These are phyloP conservation scores for Ustulina deusta DNA, from an alignment of 2,329 filamentous ascomycete species.

Conservation along the genomic window DNA sequence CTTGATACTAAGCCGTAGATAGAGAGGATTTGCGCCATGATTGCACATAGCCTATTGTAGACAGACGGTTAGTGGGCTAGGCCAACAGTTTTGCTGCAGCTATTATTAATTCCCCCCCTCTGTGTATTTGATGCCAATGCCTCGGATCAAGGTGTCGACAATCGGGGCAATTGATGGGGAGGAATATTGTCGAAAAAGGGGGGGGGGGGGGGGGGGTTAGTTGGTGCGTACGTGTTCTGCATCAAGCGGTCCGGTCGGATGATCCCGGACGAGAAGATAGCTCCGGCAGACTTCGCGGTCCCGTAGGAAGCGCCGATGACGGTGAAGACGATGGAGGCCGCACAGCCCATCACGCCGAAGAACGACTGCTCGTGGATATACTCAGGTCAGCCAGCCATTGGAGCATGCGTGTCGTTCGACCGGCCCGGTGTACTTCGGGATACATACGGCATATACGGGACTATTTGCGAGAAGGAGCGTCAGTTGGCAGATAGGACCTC, in stretches of 20 bases:
- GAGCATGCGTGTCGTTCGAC: neutral
- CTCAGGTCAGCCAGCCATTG: neutral
- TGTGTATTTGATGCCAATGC: neutral
- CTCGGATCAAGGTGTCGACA: neutral
- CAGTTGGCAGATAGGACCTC: conserved; percentile 8
- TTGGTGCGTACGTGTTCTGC: conserved; percentile 54
- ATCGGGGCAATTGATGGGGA: neutral
- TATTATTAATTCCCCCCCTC: neutral
- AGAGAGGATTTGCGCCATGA: conserved; percentile 62
- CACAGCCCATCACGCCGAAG: conserved; percentile 87
- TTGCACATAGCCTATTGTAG: conserved; percentile 53
- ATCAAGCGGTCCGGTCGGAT: conserved; percentile 59
- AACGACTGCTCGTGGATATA: conserved; percentile 64
- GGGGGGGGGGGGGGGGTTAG: neutral
- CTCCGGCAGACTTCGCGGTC: conserved; percentile 87
- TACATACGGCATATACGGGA: conserved; percentile 59
- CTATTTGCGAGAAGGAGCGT: conserved; percentile 43
- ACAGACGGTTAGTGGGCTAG: neutral
- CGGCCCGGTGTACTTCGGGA: neutral
- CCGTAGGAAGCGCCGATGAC: conserved; percentile 97
- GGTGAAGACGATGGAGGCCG: conserved; percentile 92
- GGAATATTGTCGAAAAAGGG: neutral
- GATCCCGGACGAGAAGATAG: conserved; percentile 59
- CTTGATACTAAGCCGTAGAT: conserved; percentile 61
- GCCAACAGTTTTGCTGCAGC: neutral